Conservation (phyloP, 768 basidiomycete genomes). For the Thelephora ganbajun region DNA sequence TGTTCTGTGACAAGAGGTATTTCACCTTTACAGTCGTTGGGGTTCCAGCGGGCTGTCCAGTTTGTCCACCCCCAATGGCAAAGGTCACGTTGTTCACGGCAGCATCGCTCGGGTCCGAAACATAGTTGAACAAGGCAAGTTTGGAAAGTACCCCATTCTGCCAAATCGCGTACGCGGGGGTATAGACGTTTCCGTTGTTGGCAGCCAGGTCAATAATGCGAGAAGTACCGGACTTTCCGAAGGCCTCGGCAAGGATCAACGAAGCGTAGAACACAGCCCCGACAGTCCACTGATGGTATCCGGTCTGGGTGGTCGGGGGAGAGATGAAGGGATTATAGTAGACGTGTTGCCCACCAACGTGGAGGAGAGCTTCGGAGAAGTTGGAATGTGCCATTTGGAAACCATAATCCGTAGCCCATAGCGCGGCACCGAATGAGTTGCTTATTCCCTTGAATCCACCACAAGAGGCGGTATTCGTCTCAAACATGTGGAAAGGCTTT, state of each 20-base stretch:
- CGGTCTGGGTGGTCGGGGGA: constrained; percentile 36
- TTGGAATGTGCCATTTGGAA: constrained; percentile 38
- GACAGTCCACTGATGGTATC: constrained; percentile 56
- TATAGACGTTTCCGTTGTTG: constrained; percentile 35
- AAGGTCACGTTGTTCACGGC: constrained; percentile 40
- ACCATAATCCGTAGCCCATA: constrained; percentile 41
- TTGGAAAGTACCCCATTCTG: constrained; percentile 50
- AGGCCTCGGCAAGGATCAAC: constrained; percentile 52
- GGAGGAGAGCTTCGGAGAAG: constrained; percentile 27
- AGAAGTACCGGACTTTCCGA: constrained; percentile 51
- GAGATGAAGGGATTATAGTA: constrained; percentile 43
- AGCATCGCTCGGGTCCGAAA: constrained; percentile 43
- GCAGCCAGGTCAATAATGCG: constrained; percentile 55
- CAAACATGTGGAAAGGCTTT: constrained; percentile 40
- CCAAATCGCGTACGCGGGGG: constrained; percentile 60
- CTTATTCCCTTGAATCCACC: constrained; percentile 36
- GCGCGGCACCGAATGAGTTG: constrained; percentile 39
- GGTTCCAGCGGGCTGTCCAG: constrained; percentile 22
- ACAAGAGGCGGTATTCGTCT: constrained; percentile 42
- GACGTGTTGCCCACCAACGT: constrained; percentile 50
- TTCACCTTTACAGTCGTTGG: constrained; percentile 41
- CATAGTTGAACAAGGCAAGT: constrained; percentile 61
- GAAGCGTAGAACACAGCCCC: constrained; percentile 65
- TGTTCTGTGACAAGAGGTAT: constrained; percentile 22
- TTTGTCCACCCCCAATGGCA: constrained; percentile 28